phyloP scores from a whole-genome alignment of 352 stramenopile genomes.

The Pythium utonaiense region DNA sequence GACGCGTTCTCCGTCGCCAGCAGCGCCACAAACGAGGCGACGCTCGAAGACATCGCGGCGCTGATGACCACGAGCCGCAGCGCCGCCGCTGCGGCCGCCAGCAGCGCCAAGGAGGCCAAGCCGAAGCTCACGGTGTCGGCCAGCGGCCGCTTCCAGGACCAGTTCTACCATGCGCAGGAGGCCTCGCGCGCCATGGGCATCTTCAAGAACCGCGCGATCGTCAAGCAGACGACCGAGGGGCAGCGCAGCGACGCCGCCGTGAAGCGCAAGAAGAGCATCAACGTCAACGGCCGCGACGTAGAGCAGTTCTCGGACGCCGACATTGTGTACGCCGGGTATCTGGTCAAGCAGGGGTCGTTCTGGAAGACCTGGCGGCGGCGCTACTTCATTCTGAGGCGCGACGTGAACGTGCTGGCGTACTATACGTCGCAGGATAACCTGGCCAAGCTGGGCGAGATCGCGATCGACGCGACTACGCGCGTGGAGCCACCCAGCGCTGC shows the following conservation, averaged over 20 bases:
- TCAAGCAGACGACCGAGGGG: constrained; percentile 42
- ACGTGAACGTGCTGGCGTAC: constrained; percentile 73
- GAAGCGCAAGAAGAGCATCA: constrained; percentile 49
- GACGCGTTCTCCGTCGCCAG: not conserved
- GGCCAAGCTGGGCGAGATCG: constrained; percentile 78
- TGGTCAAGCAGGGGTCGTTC: constrained; percentile 86
- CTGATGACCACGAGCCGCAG: constrained; percentile 18
- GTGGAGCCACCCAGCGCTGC: constrained; percentile 48
- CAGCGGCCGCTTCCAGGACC: constrained; percentile 81
- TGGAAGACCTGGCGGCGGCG: constrained; percentile 83
- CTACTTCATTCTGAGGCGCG: constrained; percentile 81
- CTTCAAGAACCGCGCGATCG: constrained; percentile 70
- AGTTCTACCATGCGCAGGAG: constrained; percentile 83
- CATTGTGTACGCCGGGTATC: constrained; percentile 72
- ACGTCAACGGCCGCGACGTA: constrained; percentile 72
- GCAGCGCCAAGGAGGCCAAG: constrained; percentile 22
- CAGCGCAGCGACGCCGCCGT: constrained; percentile 18
- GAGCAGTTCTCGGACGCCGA: constrained; percentile 86
- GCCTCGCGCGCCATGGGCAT: constrained; percentile 75
- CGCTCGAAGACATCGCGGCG: constrained; percentile 25
- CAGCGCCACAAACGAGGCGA: constrained; percentile 1
- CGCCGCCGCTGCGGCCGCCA: not conserved
- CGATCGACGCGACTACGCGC: constrained; percentile 58
- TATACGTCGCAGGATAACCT: constrained; percentile 76
- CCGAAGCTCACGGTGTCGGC: constrained; percentile 76